phyloP scores from a whole-genome alignment of 1,284 basidiomycete genomes.

The Agaricales sp. region DNA sequence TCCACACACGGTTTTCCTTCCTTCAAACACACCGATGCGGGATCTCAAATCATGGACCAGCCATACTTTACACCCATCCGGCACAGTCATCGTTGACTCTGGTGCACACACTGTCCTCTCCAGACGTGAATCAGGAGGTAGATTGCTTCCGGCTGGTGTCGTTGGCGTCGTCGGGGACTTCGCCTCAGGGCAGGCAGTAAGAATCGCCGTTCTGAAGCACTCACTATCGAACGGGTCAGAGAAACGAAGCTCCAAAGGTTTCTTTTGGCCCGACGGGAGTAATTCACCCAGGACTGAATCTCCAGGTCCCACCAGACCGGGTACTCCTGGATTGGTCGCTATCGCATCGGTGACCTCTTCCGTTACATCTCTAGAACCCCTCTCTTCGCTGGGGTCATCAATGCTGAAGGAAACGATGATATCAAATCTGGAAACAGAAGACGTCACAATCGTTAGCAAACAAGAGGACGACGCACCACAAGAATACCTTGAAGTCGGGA shows the following conservation, averaged over 20 bases:
- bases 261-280: slow-evolving; percentile 14
- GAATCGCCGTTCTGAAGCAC: slow-evolving; percentile 53
- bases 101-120: slow-evolving; percentile 86
- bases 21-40: slow-evolving; percentile 65
- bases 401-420: not conserved
- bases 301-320: slow-evolving; percentile 28
- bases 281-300: slow-evolving; percentile 8
- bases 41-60: slow-evolving; percentile 95
- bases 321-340: slow-evolving; percentile 27
- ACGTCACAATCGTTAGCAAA: slow-evolving; percentile 16
- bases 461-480: slow-evolving; percentile 37
- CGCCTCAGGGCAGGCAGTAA: slow-evolving; percentile 90
- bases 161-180: slow-evolving; percentile 82
- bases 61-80: slow-evolving; percentile 85
- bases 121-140: slow-evolving; percentile 78
- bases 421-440: too few relatives aligned
- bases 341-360: slow-evolving; percentile 25
- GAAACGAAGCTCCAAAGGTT: slow-evolving; percentile 19
- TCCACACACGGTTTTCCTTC: slow-evolving; percentile 83
- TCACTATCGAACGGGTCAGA: not conserved
- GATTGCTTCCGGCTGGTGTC: slow-evolving; percentile 87
- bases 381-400: slow-evolving; percentile 27
- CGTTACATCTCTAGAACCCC: slow-evolving; percentile 25
- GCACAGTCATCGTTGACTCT: slow-evolving; percentile 80
- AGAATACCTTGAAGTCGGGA: slow-evolving; percentile 86